These are phyloP conservation scores for Talaromyces albobiverticillius DNA, from an alignment of 2,329 filamentous ascomycete genomes.

Conservation along the genomic window DNA sequence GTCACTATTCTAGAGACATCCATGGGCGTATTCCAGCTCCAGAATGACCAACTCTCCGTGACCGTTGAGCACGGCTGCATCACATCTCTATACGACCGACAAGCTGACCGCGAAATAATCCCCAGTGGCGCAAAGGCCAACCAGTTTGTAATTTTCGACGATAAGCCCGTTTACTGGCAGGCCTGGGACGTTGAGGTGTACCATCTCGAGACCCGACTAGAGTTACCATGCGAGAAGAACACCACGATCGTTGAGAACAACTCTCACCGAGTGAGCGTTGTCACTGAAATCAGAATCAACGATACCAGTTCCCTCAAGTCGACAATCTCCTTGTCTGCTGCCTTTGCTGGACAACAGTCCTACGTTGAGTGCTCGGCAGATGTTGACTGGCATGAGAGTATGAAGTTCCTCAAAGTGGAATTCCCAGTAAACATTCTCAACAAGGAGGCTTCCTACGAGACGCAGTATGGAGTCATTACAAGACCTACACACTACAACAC, in stretches of 20 bases:
- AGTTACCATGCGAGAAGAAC: slow-evolving; percentile 65
- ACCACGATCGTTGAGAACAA: slow-evolving; percentile 70
- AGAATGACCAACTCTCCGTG: slow-evolving; percentile 73
- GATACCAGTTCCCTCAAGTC: slow-evolving; percentile 82
- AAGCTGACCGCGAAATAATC: slow-evolving; percentile 72
- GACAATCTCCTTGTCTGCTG: slow-evolving; percentile 75
- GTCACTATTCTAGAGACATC: slow-evolving; percentile 23
- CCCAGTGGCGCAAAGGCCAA: slow-evolving; percentile 72
- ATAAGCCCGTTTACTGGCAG: slow-evolving; percentile 96
- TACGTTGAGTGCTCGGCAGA: slow-evolving; percentile 79
- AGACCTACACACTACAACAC: slow-evolving; percentile 98
- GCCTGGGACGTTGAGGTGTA: slow-evolving; percentile 98
- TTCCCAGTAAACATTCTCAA: slow-evolving; percentile 91
- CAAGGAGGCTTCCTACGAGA: slow-evolving; percentile 92
- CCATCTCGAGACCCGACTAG: slow-evolving; percentile 81
- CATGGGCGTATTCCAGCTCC: slow-evolving; percentile 68
- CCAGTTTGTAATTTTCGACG: slow-evolving; percentile 91
- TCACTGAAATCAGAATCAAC: slow-evolving; percentile 83
- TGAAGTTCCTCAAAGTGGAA: slow-evolving; percentile 98
- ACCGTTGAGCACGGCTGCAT: slow-evolving; percentile 73
- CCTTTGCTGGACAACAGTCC: slow-evolving; percentile 62
- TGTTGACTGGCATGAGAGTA: slow-evolving; percentile 93
- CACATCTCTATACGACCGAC: slow-evolving; percentile 76
- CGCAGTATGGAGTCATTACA: slow-evolving; percentile 83
- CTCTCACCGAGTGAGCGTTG: slow-evolving; percentile 73